These are phyloP conservation scores for Calonectria multiphialidica DNA, from an alignment of 2,329 filamentous ascomycete genomes.

Conservation along the genomic window DNA sequence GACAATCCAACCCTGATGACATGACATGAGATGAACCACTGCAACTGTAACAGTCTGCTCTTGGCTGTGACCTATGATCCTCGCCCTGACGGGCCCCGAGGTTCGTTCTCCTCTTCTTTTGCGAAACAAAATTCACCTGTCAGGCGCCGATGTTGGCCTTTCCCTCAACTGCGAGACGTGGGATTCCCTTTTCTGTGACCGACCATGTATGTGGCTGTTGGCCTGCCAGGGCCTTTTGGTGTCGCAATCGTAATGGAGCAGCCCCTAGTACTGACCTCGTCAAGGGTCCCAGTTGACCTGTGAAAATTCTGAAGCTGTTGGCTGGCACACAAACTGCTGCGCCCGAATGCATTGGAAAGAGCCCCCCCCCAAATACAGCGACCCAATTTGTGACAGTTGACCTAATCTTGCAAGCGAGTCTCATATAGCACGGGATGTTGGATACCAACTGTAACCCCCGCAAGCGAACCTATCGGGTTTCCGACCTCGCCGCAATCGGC, in stretches of 20 bases:
- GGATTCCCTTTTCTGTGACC: too few relatives aligned
- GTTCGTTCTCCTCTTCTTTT: too few relatives aligned
- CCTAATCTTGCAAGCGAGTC: conserved; percentile 3
- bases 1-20: background rate
- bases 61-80: too few relatives aligned
- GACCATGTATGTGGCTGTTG: too few relatives aligned
- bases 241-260: too few relatives aligned
- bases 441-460: background rate
- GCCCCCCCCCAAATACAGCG: background rate
- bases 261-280: background rate
- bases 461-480: background rate
- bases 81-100: too few relatives aligned
- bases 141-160: too few relatives aligned
- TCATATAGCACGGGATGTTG: background rate
- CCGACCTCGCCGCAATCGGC: background rate
- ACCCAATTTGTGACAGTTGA: background rate
- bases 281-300: background rate
- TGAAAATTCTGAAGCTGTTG: background rate
- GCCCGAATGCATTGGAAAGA: background rate
- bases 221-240: too few relatives aligned
- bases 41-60: background rate
- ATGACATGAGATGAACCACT: background rate
- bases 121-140: too few relatives aligned
- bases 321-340: background rate
- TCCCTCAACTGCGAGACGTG: too few relatives aligned